Conservation (phyloP, 1,284 basidiomycete genomes). For the Malassezia sp. region DNA sequence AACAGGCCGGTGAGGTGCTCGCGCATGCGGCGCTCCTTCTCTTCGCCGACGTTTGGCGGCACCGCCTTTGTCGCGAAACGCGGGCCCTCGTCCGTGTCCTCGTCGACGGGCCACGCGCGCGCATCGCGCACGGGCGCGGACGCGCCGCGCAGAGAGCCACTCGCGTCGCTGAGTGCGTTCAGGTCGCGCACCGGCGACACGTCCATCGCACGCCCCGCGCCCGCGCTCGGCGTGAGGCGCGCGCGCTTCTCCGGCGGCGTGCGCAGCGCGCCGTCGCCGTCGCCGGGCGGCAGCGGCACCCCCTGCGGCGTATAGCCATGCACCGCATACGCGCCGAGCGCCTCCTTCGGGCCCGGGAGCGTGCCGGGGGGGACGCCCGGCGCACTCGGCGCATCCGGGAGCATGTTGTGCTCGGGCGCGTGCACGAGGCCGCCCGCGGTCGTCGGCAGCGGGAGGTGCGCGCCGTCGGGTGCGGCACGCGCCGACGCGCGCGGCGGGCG, state of each 20-base stretch:
- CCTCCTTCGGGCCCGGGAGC: constrained; percentile 22
- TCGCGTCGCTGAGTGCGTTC: constrained; percentile 33
- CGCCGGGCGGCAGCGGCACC: constrained; percentile 21
- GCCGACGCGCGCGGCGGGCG: constrained; percentile 22
- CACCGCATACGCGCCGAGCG: constrained; percentile 26
- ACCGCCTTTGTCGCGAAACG: constrained; percentile 40
- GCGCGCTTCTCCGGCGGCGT: constrained; percentile 1
- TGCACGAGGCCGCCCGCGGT: constrained; percentile 24
- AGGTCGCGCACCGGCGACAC: constrained; percentile 37
- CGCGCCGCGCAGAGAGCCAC: constrained; percentile 19
- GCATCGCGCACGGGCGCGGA: constrained; percentile 26
- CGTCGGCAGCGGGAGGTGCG: constrained; percentile 24
- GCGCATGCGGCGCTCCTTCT: constrained; percentile 37
- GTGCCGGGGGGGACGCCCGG: constrained; percentile 35
- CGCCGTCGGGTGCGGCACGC: too few relatives aligned
- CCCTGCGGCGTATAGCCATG: constrained; percentile 36
- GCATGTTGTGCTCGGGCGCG: constrained; percentile 7
- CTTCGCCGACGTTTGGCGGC: constrained; percentile 33
- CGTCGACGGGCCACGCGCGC: too few relatives aligned
- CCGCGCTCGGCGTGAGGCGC: not conserved
- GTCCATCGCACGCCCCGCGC: constrained; percentile 13
- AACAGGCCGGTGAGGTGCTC: constrained; percentile 37
- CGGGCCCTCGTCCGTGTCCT: constrained; percentile 19
- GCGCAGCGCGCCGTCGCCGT: constrained; percentile 8
- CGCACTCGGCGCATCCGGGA: constrained; percentile 2